Conservation (phyloP, 805 yeast species). For the Kodamaea sagamina region DNA sequence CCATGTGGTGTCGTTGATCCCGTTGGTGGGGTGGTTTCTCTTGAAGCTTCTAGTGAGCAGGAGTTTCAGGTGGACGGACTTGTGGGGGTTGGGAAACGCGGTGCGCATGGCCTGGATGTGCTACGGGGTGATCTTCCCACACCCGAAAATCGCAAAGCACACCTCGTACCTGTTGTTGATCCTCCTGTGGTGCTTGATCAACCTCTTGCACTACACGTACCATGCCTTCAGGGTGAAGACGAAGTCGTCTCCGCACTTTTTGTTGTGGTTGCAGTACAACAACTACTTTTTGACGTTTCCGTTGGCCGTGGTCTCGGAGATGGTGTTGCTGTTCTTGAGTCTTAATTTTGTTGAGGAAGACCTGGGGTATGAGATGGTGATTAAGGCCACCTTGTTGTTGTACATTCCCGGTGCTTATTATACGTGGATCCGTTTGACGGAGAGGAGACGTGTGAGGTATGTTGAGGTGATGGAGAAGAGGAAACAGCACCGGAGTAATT, state of each 20-base stretch:
- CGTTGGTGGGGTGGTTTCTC: conserved; percentile 23
- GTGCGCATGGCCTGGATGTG: conserved; percentile 40
- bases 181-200: conserved; percentile 35
- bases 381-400: conserved; percentile 29
- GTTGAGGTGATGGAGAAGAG: conserved; percentile 20
- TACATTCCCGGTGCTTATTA: conserved; percentile 42
- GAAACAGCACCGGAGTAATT: background rate
- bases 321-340: conserved; percentile 37
- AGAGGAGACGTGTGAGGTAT: conserved; percentile 24
- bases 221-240: conserved; percentile 39
- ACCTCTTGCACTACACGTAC: conserved; percentile 36
- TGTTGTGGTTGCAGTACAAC: conserved; percentile 40
- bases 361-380: conserved; percentile 25
- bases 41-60: conserved; percentile 18
- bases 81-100: conserved; percentile 33
- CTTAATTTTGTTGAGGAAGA: conserved; percentile 30
- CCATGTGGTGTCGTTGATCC: conserved; percentile 40
- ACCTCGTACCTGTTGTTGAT: conserved; percentile 42
- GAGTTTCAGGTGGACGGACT: conserved; percentile 14
- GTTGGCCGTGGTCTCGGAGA: conserved; percentile 33
- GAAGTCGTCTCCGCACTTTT: conserved; percentile 33
- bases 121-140: conserved; percentile 44
- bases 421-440: conserved; percentile 33
- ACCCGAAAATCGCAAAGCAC: conserved; percentile 45
- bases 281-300: conserved; percentile 40